Conservation (phyloP, 2,329 filamentous ascomycete species). For the Arthrinium phaeospermum region DNA sequence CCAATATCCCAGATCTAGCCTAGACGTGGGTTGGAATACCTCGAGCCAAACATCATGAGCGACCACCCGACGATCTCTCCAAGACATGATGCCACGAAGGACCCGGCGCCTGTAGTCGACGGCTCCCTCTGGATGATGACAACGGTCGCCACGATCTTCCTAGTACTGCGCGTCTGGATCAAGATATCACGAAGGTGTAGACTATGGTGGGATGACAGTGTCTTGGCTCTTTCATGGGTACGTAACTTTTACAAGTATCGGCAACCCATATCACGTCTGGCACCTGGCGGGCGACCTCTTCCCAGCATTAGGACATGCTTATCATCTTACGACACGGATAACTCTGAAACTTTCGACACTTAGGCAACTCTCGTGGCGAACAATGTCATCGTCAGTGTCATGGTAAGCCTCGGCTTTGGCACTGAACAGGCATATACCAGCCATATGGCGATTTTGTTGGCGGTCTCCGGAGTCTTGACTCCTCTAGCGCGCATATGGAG, state of each 20-base stretch:
- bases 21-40: no score
- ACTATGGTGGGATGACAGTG: slow-evolving; percentile 41
- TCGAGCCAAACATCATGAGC: background rate
- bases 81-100: background rate
- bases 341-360: background rate
- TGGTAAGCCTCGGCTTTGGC: background rate
- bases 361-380: background rate
- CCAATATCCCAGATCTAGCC: background rate
- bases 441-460: background rate
- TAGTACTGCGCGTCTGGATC: slow-evolving; percentile 31
- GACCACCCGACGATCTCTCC: background rate
- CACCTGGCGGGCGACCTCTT: background rate
- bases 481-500: slow-evolving; percentile 24
- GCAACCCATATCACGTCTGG: background rate
- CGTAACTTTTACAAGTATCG: background rate
- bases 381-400: background rate
- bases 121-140: slow-evolving; percentile 24
- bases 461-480: background rate
- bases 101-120: background rate
- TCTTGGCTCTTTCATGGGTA: slow-evolving; percentile 37
- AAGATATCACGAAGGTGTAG: slow-evolving; percentile 32
- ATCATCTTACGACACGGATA: background rate
- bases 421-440: background rate
- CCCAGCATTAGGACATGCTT: background rate
- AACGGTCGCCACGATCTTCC: slow-evolving; percentile 20